phyloP scores from a whole-genome alignment of 768 basidiomycete genomes.

The Psilocybe cubensis region DNA sequence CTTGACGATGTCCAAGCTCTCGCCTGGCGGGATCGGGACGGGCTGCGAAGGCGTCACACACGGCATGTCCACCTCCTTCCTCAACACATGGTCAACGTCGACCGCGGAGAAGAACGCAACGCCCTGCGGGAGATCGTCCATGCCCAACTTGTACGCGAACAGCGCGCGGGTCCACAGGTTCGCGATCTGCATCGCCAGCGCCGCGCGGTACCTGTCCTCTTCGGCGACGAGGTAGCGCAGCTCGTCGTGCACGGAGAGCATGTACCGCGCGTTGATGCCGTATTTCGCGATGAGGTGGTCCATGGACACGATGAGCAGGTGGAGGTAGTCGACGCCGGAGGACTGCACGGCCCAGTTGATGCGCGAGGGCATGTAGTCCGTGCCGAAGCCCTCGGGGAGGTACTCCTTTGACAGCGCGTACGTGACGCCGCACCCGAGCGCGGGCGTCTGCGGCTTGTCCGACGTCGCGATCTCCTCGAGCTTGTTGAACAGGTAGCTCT shows the following conservation, averaged over 20 bases:
- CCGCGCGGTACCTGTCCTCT: constrained; percentile 87
- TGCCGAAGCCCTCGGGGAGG: constrained; percentile 77
- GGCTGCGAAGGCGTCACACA: constrained; percentile 95
- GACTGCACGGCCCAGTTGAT: constrained; percentile 99
- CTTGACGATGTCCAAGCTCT: constrained; percentile 73
- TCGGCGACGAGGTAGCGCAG: constrained; percentile 92
- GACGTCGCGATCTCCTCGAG: constrained; percentile 93
- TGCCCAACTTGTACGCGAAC: constrained; percentile 91
- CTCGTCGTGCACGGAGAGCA: constrained; percentile 97
- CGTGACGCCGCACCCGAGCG: constrained; percentile 92
- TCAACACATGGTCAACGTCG: constrained; percentile 86
- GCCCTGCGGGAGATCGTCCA: constrained; percentile 95
- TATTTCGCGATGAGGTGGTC: constrained; percentile 82
- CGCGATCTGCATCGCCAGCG: constrained; percentile 91
- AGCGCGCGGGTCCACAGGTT: constrained; percentile 94
- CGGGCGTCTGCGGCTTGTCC: constrained; percentile 87
- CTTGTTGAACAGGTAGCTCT: constrained; percentile 97
- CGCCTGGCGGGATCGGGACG: constrained; percentile 80
- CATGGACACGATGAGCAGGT: constrained; percentile 95
- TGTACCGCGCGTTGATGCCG: constrained; percentile 86
- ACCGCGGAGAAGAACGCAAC: constrained; percentile 98
- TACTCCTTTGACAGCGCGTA: constrained; percentile 90
- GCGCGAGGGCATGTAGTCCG: constrained; percentile 92
- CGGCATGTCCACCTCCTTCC: constrained; percentile 96
- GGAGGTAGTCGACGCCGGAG: constrained; percentile 97